Conservation (phyloP, 352 stramenopile species). For the Globisporangium spinosum region DNA sequence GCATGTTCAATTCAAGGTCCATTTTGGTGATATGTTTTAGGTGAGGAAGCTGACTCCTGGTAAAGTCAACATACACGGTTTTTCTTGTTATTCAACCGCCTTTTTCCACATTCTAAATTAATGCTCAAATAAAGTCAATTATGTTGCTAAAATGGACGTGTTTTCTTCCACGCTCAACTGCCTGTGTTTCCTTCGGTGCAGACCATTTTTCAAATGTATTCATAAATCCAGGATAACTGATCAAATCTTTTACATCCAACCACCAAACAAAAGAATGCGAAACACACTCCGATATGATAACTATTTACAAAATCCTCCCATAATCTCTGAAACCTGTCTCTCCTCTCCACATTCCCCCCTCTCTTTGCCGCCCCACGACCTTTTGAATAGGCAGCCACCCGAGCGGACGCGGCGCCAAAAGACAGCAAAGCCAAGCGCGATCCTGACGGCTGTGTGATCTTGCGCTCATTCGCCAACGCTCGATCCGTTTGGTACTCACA, state of each 20-base stretch:
- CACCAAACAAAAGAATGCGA: no score
- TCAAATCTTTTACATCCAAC: not conserved
- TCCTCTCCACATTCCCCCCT: not conserved
- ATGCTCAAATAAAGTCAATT: no score
- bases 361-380: not conserved
- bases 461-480: constrained; percentile 3
- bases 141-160: not conserved
- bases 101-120: no score
- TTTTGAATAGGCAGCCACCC: constrained; percentile 1
- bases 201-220: not conserved
- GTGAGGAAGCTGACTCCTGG: no score
- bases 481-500: not conserved
- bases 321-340: not conserved
- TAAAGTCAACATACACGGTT: no score
- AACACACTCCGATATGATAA: not conserved
- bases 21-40: no score
- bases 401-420: not conserved
- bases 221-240: not conserved
- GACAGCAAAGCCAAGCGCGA: not conserved
- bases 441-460: not conserved
- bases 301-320: not conserved
- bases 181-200: not conserved
- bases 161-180: not conserved
- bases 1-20: no score
- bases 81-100: no score